Base-by-base conservation (phyloP, 768 basidiomycete genomes). In the Lactarius pseudohatsudake region DNA sequence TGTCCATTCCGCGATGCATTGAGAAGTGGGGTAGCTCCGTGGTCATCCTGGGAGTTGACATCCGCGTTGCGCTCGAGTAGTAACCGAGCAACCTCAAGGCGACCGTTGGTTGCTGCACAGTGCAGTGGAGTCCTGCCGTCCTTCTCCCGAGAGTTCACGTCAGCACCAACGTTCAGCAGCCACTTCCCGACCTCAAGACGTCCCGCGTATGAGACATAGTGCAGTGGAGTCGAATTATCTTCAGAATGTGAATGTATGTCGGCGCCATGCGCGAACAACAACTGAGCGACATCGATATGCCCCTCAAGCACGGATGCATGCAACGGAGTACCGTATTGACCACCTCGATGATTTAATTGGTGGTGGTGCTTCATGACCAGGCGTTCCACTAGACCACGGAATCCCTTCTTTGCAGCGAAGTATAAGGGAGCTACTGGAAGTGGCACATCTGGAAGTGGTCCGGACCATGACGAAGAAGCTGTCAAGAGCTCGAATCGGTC, bases 391-490 rank as follows among this genome's bases (percentile, higher is more conserved):
- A 50, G 47, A 50, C 22, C 0, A 13, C 11, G 22, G 4, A 50
- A 22, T 13, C 47, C 47, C 0, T 10, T 13, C 22, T 1, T 1
- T 15, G 47, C 47, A 3, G 47, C 47, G 4, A 5, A 22, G 22
- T 50, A 50, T 6, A 50, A 50, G 47, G 47, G 47, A 22, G 22
- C 22, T 22, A 11, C 22, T 11, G 22, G 13, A 22, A 0, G 8
- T 43, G 43, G 43, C 18, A 20, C 18, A 3, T 8, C 16, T 15
- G n/a, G n/a, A n/a, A n/a, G 28, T 28, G 26, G 22, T 22, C 13
- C 1, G 2, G 18, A 20, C 10, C n/a, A n/a, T n/a, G n/a, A n/a
- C n/a, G 2, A 1, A 1, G 11, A 11, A 11, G 0, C 1, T 10
- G 0, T 22, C 20, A 11, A 8, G 32, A 28, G 15, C 1, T 28